A percentile compares a stretch with the other conserved stretches of the same genome.
These are phyloP conservation scores for Ochromonas danica DNA, from an alignment of 108 stramenopile genomes.

Conservation along the genomic window DNA sequence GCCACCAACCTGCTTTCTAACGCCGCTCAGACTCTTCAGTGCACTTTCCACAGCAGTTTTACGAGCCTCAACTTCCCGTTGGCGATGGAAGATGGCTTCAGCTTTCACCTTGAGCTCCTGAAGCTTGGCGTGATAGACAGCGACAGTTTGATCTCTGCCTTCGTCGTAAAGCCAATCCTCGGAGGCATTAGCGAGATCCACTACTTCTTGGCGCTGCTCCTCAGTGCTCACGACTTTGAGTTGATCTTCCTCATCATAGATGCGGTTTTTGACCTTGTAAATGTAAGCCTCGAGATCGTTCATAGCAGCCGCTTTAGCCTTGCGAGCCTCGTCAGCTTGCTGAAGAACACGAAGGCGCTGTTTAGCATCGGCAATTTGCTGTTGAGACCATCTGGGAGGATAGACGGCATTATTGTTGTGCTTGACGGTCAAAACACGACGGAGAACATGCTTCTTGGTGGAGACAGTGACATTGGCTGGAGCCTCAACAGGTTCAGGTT, in stretches of 20 bases:
- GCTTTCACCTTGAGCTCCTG: slow-evolving; percentile 72
- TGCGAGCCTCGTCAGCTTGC: slow-evolving; percentile 76
- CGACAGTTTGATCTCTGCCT: slow-evolving; percentile 77
- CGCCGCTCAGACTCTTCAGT: slow-evolving; percentile 61
- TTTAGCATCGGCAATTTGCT: slow-evolving; percentile 71
- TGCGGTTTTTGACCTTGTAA: slow-evolving; percentile 71
- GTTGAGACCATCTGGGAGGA: slow-evolving; percentile 57
- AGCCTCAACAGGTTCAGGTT: neutral
- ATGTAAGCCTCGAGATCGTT: slow-evolving; percentile 91
- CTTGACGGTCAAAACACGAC: slow-evolving; percentile 57
- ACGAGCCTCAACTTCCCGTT: slow-evolving; percentile 71
- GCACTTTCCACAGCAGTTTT: slow-evolving; percentile 71
- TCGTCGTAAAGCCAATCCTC: slow-evolving; percentile 98
- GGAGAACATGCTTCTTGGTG: slow-evolving; percentile 48
- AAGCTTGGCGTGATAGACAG: slow-evolving; percentile 73
- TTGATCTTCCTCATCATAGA: slow-evolving; percentile 72
- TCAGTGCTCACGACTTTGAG: slow-evolving; percentile 79
- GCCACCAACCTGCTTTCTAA: slow-evolving; percentile 41
- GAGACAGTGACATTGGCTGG: neutral
- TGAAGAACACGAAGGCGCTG: slow-evolving; percentile 69
- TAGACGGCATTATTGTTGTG: slow-evolving; percentile 61
- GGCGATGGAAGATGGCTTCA: slow-evolving; percentile 75
- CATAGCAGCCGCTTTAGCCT: slow-evolving; percentile 73
- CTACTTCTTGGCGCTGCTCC: slow-evolving; percentile 81
- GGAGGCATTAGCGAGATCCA: slow-evolving; percentile 65